Evolutionary conservation across 257 asterid genomes (phyloP).

Genomic region (Nyctanthes arbortristis): DNA sequence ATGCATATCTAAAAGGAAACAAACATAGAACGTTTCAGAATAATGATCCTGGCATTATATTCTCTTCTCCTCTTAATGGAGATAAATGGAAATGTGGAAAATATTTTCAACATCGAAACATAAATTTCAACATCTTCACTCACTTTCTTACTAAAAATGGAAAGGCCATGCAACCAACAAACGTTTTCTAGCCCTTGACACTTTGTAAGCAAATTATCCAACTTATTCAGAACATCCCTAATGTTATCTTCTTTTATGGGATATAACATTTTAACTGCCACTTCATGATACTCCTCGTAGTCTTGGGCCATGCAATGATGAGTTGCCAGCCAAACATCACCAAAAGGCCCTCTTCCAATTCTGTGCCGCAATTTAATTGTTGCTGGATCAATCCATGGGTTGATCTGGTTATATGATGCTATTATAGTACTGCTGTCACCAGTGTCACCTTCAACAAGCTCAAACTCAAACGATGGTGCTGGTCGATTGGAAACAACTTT

Average conservation of each 20-base stretch:
- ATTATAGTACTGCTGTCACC: conserved; percentile 39
- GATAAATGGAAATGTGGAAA: no score
- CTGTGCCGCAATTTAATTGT: conserved; percentile 53
- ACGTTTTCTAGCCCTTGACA: conserved; percentile 45
- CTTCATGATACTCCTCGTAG: conserved; percentile 63
- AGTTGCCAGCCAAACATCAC: conserved; percentile 75
- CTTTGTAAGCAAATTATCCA: conserved; percentile 38
- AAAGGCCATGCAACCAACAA: conserved; percentile 72
- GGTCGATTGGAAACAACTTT: conserved; percentile 48
- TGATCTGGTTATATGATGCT: conserved; percentile 44
- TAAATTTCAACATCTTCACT: neutral
- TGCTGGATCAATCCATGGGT: conserved; percentile 47
- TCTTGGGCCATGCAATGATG: conserved; percentile 59
- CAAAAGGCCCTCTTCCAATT: conserved; percentile 67
- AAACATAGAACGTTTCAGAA: conserved; percentile 1
- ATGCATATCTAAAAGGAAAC: conserved; percentile 49
- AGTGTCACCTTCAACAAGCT: conserved; percentile 66
- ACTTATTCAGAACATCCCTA: conserved; percentile 37
- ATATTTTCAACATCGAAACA: neutral
- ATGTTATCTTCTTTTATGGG: conserved; percentile 43
- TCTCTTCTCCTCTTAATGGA: no score
- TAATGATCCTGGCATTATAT: no score
- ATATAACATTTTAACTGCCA: conserved; percentile 59
- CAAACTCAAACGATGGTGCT: conserved; percentile 59
- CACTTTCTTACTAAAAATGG: conserved; percentile 46